Evolutionary conservation across 495 filamentous ascomycete genomes (phyloP).

Genomic region (Penicillium subrubescens): DNA sequence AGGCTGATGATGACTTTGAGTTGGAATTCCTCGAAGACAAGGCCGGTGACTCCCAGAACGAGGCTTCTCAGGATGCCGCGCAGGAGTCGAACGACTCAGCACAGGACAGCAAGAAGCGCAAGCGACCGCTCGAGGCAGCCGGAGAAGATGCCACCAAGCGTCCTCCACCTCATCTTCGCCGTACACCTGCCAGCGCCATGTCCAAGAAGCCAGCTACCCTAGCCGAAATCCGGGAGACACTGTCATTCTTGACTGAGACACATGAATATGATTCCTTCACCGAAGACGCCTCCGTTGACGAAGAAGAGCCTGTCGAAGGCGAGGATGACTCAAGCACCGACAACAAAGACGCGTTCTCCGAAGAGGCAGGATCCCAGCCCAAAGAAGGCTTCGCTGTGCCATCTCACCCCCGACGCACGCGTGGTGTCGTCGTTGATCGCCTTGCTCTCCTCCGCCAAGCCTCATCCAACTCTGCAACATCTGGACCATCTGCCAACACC

Average conservation of each 20-base stretch:
- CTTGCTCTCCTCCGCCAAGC: conserved; percentile 72
- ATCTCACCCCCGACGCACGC: conserved; percentile 52
- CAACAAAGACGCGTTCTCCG: conserved; percentile 34
- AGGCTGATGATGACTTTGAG: conserved; percentile 75
- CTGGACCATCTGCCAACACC: conserved; percentile 37
- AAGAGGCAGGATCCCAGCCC: conserved; percentile 29
- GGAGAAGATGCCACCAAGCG: conserved; percentile 52
- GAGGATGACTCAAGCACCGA: conserved; percentile 43
- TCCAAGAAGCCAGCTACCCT: conserved; percentile 68
- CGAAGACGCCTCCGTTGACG: conserved; percentile 45
- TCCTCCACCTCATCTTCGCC: conserved; percentile 64
- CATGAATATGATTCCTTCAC: conserved; percentile 58
- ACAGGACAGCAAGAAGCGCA: conserved; percentile 52
- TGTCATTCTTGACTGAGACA: conserved; percentile 81
- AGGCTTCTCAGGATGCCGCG: conserved; percentile 48
- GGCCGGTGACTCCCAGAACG: conserved; percentile 41
- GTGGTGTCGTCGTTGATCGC: conserved; percentile 71
- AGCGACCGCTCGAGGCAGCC: conserved; percentile 52
- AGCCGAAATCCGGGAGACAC: conserved; percentile 73
- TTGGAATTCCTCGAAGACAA: conserved; percentile 70
- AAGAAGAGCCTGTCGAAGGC: conserved; percentile 35
- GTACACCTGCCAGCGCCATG: conserved; percentile 56
- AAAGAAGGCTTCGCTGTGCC: conserved; percentile 40
- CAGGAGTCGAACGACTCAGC: conserved; percentile 30
- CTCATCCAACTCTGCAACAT: conserved; percentile 54